Conservation (phyloP, 306 rosid genomes). For the Cucurbita argyrosperma region DNA sequence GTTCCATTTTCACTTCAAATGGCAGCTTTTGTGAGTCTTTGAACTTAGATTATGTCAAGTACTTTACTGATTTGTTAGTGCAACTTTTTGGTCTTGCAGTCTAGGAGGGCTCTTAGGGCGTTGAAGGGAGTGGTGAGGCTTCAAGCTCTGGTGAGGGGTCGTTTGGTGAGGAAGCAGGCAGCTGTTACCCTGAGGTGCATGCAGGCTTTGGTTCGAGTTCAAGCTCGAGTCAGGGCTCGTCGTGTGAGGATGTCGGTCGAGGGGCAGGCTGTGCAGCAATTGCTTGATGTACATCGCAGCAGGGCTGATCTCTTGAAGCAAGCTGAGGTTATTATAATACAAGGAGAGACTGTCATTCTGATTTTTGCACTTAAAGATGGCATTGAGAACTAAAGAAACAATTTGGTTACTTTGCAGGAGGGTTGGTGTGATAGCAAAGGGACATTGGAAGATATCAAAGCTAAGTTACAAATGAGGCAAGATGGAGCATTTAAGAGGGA, state of each 20-base stretch:
- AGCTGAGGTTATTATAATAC: slow-evolving; percentile 51
- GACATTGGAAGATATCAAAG: slow-evolving; percentile 56
- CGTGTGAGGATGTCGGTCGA: slow-evolving; percentile 86
- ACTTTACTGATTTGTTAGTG: not conserved
- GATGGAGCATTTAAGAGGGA: slow-evolving; percentile 93
- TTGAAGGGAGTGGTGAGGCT: slow-evolving; percentile 93
- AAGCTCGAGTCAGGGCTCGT: slow-evolving; percentile 86
- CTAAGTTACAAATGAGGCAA: slow-evolving; percentile 80
- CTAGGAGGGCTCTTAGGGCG: slow-evolving; percentile 92
- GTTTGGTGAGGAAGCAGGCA: slow-evolving; percentile 93
- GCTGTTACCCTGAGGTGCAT: slow-evolving; percentile 94
- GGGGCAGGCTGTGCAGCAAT: slow-evolving; percentile 82
- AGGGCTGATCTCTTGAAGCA: slow-evolving; percentile 62
- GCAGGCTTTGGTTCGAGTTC: slow-evolving; percentile 97
- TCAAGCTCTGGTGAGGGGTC: slow-evolving; percentile 88
- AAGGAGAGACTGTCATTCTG: not conserved
- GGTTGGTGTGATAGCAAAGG: slow-evolving; percentile 96
- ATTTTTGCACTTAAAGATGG: not conserved
- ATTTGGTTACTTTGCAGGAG: slow-evolving; percentile 34
- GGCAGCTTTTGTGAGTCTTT: not conserved
- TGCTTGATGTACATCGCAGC: slow-evolving; percentile 48
- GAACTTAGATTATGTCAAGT: not conserved
- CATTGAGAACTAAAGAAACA: not conserved
- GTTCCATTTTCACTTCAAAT: not conserved
- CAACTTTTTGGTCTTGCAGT: slow-evolving; percentile 20